These are phyloP conservation scores for Tetradesmus lagerheimii DNA, from an alignment of 139 green algal species.

Conservation along the genomic window DNA sequence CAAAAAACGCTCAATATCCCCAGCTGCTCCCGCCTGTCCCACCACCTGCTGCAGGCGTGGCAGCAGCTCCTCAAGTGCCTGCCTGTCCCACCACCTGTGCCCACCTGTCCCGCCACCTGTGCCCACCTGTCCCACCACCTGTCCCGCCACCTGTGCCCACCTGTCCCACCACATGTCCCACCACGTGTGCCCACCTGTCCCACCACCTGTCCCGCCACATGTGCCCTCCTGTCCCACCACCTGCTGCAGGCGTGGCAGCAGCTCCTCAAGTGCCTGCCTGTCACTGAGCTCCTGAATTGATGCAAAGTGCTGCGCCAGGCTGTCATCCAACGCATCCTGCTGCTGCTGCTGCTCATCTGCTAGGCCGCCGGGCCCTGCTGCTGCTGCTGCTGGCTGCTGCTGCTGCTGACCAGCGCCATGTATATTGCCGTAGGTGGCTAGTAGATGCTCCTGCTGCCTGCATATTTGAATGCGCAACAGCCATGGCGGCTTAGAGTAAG, in stretches of 20 bases:
- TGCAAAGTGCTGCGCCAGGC: slow-evolving; percentile 34
- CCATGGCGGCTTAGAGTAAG: too few species aligned
- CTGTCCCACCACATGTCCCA: too few species aligned
- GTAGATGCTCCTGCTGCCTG: slow-evolving; percentile 24
- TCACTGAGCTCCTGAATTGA: slow-evolving; percentile 47
- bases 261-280: slow-evolving; percentile 46
- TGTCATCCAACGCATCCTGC: slow-evolving; percentile 34
- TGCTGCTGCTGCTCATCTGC: not conserved
- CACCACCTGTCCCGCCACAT: too few species aligned
- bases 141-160: not conserved
- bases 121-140: not conserved
- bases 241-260: slow-evolving; percentile 42
- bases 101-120: not conserved
- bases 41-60: slow-evolving; percentile 30
- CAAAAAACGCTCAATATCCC: too few species aligned
- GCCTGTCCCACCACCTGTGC: slow-evolving; percentile 25
- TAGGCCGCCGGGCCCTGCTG: not conserved
- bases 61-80: slow-evolving; percentile 20
- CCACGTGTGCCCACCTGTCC: too few species aligned
- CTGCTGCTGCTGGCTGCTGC: slow-evolving; percentile 33
- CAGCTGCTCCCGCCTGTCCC: not conserved
- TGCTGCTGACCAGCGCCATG: not conserved
- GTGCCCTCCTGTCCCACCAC: too few species aligned
- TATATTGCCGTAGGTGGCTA: not conserved
- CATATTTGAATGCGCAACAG: not conserved